Evolutionary conservation across 2,329 filamentous ascomycete species (phyloP), one percentile per base, ranked within the genome.

Genomic region (Cercospora nicotianae): DNA sequence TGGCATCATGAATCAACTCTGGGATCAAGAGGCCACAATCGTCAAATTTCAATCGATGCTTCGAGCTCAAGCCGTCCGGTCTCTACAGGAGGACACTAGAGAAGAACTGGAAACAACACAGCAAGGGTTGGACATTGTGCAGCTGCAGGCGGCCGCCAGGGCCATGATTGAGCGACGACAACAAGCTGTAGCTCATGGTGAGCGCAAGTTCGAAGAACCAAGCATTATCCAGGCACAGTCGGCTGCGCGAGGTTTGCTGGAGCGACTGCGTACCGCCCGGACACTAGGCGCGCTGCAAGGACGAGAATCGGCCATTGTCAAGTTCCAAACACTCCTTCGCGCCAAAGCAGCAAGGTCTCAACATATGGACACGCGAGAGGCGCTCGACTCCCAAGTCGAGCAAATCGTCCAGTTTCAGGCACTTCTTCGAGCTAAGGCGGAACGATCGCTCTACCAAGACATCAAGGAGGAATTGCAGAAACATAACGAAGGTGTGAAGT

Each of bases 1-100:
- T 7, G 84, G 90, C 57, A 86, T 89, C 67, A 98, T 99, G 94
- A 91, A 97, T 74, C 80, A 86, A 31, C 85, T 99, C 3, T 99
- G 95, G 95, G 90, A 95, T 70, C 85, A 87, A 13, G 95, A 99
- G 79, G 85, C 90, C 26, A 84, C 86, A 78, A 80, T 99, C 20
- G 81, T 93, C 58, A 90, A 96, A 60, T 83, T 99, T 6, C 95
- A 99, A 79, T 88, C 94, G 12, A 88, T 90, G 53, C 84, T 89
- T 57, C 79, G 83, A 70, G 79, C 80, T 12, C 71, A 84, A 18
- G 73, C 77, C 65, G 86, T 86, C 48, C 66, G 68, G 42, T 70
- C 66, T 16, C 87, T 87, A 64, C 87, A 89, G 60, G 85, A 93
- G 67, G 84, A 86, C 58, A 84, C 87, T 70, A 86, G 76, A 80